These are phyloP conservation scores for Phylloporus scabripes DNA, from an alignment of 768 basidiomycete species.

Conservation along the genomic window DNA sequence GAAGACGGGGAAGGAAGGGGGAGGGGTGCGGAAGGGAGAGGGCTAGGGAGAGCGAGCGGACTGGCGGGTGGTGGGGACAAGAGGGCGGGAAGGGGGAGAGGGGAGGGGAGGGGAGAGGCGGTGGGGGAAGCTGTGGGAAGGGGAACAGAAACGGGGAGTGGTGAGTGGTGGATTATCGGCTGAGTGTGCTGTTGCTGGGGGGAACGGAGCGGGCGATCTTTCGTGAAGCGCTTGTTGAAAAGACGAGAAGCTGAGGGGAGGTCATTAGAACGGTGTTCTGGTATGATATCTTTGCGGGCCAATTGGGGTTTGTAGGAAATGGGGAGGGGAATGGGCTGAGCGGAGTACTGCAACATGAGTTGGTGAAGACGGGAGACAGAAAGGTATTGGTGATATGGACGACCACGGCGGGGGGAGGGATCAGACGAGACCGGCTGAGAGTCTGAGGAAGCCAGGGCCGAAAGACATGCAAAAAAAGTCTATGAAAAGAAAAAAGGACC, in stretches of 20 bases:
- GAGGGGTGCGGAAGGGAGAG: slow-evolving; percentile 31
- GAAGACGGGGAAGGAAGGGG: slow-evolving; percentile 29
- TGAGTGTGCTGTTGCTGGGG: slow-evolving; percentile 11
- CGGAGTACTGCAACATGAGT: slow-evolving; percentile 58
- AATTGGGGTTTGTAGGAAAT: slow-evolving; percentile 26
- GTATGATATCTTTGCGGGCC: slow-evolving; percentile 31
- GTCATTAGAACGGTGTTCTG: slow-evolving; percentile 26
- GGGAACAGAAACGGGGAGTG: slow-evolving; percentile 4
- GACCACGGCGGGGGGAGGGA: slow-evolving; percentile 30
- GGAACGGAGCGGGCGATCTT: slow-evolving; percentile 22
- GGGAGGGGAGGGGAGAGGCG: slow-evolving; percentile 26
- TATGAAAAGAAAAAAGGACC: slow-evolving; percentile 1
- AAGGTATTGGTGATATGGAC: slow-evolving; percentile 28
- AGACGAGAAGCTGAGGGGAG: slow-evolving; percentile 23
- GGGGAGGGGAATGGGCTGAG: slow-evolving; percentile 31
- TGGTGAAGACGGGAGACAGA: slow-evolving; percentile 26
- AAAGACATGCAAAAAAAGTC: slow-evolving; percentile 25
- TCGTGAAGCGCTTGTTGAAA: slow-evolving; percentile 33
- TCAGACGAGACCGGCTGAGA: slow-evolving; percentile 51
- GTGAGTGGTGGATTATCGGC: slow-evolving; percentile 16
- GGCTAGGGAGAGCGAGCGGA: slow-evolving; percentile 34
- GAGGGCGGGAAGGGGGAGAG: slow-evolving; percentile 29
- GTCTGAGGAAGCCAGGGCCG: slow-evolving; percentile 27
- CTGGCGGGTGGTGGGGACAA: slow-evolving; percentile 23
- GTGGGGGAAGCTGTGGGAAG: slow-evolving; percentile 11